phyloP scores from a whole-genome alignment of 805 yeast genomes.

The Metschnikowia koreensis region DNA sequence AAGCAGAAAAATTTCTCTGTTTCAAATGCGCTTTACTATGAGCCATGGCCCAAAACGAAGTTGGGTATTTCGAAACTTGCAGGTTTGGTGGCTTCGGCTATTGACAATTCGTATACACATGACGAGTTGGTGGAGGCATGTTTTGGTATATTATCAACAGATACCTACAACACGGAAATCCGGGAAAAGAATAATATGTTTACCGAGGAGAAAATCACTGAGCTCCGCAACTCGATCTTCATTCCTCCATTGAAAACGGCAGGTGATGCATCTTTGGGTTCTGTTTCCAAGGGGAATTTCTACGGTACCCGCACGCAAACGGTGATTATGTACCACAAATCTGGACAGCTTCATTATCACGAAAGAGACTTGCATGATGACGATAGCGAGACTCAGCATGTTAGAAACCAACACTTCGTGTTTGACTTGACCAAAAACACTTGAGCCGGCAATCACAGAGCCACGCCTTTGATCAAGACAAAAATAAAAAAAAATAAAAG shows the following conservation, averaged over 20 bases:
- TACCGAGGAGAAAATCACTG: slow-evolving; percentile 26
- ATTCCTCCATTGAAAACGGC: slow-evolving; percentile 58
- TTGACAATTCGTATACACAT: slow-evolving; percentile 22
- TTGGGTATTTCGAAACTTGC: slow-evolving; percentile 42
- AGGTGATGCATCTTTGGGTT: slow-evolving; percentile 2
- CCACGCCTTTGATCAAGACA: background rate
- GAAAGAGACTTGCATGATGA: slow-evolving; percentile 55
- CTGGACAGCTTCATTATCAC: slow-evolving; percentile 52
- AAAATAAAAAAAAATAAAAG: too few species aligned
- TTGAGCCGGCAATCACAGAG: background rate
- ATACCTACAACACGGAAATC: slow-evolving; percentile 37
- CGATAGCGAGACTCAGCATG: slow-evolving; percentile 7
- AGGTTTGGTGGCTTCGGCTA: slow-evolving; percentile 20
- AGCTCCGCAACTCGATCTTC: slow-evolving; percentile 59
- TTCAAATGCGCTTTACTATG: slow-evolving; percentile 62
- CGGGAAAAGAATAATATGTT: slow-evolving; percentile 15
- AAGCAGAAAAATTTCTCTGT: slow-evolving; percentile 49
- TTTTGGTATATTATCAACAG: slow-evolving; percentile 51
- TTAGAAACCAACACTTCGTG: slow-evolving; percentile 15
- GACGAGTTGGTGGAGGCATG: slow-evolving; percentile 48
- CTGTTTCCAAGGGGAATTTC: slow-evolving; percentile 26
- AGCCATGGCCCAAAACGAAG: slow-evolving; percentile 75
- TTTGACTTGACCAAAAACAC: slow-evolving; percentile 11
- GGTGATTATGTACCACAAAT: slow-evolving; percentile 56
- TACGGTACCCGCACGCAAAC: slow-evolving; percentile 93